Percentiles rank a stretch among this genome's conserved stretches.
phyloP scores from a whole-genome alignment of 1,284 basidiomycete genomes.

The Fistulinella cinereoalba region DNA sequence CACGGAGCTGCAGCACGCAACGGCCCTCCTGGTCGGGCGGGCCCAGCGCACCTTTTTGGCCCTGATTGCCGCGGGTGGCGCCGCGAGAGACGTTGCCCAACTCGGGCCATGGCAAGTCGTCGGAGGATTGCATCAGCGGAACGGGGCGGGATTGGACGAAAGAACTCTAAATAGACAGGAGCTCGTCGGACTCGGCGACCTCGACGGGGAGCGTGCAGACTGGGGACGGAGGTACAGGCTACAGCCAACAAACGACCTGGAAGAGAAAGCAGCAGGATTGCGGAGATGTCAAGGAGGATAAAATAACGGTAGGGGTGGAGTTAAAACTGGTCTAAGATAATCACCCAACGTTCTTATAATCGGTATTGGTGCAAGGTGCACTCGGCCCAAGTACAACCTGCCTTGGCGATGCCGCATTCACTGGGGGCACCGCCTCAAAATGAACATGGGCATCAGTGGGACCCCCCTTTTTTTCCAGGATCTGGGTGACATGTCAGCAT shows the following conservation, averaged over 20 bases:
- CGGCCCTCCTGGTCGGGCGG: conserved; percentile 67
- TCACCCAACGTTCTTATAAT: conserved; percentile 35
- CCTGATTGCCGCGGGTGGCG: conserved; percentile 79
- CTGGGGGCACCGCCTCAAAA: conserved; percentile 29
- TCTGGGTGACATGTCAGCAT: conserved; percentile 34
- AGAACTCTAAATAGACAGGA: too few species aligned
- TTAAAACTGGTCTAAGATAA: conserved; percentile 38
- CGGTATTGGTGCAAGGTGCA: conserved; percentile 31
- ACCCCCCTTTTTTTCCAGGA: not conserved
- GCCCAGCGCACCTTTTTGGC: conserved; percentile 71
- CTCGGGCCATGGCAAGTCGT: conserved; percentile 81
- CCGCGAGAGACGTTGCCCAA: conserved; percentile 78
- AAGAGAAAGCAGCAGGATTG: conserved; percentile 15
- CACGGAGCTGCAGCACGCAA: conserved; percentile 67
- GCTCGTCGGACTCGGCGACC: too few species aligned
- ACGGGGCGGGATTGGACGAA: too few species aligned
- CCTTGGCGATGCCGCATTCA: conserved; percentile 39
- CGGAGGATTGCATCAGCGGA: conserved; percentile 54
- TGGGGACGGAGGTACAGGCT: too few species aligned
- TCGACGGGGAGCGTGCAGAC: too few species aligned
- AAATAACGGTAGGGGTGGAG: conserved; percentile 34
- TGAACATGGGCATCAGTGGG: conserved; percentile 29
- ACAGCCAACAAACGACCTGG: conserved; percentile 12
- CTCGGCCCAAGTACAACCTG: conserved; percentile 17
- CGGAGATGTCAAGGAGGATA: conserved; percentile 21